These are phyloP conservation scores for Colletotrichum theobromicola DNA, from an alignment of 2,329 filamentous ascomycete genomes.

Conservation along the genomic window DNA sequence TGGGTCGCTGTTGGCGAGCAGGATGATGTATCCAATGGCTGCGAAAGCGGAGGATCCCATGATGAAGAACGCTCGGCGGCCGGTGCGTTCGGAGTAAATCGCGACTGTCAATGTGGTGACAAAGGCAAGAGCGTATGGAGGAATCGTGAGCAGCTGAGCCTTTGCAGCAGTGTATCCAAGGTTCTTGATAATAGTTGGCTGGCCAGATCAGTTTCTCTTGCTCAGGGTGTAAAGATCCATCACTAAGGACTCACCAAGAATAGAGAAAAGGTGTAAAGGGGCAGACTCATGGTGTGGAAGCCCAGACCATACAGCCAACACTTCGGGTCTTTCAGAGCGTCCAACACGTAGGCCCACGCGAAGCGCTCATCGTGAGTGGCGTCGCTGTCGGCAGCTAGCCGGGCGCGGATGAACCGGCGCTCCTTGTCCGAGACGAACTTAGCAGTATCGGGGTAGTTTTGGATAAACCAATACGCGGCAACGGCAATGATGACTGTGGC, in stretches of 20 bases:
- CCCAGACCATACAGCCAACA: conserved; percentile 75
- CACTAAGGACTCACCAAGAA: conserved; percentile 48
- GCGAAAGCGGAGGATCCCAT: conserved; percentile 61
- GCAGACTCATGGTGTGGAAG: conserved; percentile 76
- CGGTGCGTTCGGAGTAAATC: conserved; percentile 62
- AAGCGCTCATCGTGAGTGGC: conserved; percentile 73
- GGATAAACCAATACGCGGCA: conserved; percentile 63
- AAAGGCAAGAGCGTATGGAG: conserved; percentile 69
- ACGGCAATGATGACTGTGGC: conserved; percentile 57
- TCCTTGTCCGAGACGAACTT: conserved; percentile 61
- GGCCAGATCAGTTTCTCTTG: not conserved
- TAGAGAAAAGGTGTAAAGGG: conserved; percentile 60
- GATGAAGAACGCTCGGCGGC: conserved; percentile 67
- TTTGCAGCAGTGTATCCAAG: conserved; percentile 59
- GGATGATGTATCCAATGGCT: conserved; percentile 66
- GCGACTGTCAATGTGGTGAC: conserved; percentile 63
- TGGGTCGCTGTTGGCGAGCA: conserved; percentile 57
- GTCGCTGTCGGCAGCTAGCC: conserved; percentile 72
- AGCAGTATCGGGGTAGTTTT: conserved; percentile 68
- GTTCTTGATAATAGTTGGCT: conserved; percentile 58
- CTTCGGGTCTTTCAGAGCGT: conserved; percentile 71
- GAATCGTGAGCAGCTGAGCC: conserved; percentile 65
- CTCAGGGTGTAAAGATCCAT: fast-evolving
- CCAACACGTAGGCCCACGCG: conserved; percentile 67
- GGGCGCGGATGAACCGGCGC: conserved; percentile 62